Base-by-base conservation (phyloP, 306 rosid species). In the Oemleria cerasiformis region DNA sequence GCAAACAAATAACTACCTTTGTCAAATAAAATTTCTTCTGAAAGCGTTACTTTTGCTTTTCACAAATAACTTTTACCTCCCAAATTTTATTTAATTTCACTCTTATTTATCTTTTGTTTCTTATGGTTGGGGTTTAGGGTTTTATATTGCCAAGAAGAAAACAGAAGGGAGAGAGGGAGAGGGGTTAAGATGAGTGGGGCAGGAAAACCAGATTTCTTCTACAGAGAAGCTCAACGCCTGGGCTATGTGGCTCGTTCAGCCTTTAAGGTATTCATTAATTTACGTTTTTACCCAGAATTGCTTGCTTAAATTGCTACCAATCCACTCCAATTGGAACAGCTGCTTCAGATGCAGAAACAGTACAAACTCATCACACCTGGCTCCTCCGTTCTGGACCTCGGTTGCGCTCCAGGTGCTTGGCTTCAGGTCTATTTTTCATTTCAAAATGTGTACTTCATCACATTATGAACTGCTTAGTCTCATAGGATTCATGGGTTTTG, bases 381-480 rank as follows among this genome's bases (percentile, higher is more conserved):
- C 49, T 86, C 96, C 0, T 79, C 92, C 30, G 88, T 95, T 79
- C 86, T 91, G 7, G 99, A 91, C 84, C 95, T 95, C 34, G 99
- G 99, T 0, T 95, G 96, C 58, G 97, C 99, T 66, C 99, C 97
- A 45, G 99, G 96, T 48, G 89, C 92, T 57, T 95, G 97, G 96
- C 97, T 95, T 50, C 99, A 86, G 89, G 94, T 88, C 20, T 20
- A 11, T 30, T 43, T 39, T 64, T 59, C n/a, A 54, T 38, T 67
- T 21, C 48, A 38, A 71, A 30, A 7, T 38, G 8, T 50, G 30
- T 43, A 6, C 65, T 57, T 17, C 58, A 6, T 2, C 72, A 17
- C 16, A 23, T 40, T 16, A 20, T 42, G 16, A 23, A 2, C 25
- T 48, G 9, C 9, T 17, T 23, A 0, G 4, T 39, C 12, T 54